These are phyloP conservation scores for Trypanosoma rangeli DNA, from an alignment of 208 protist genomes.

Conservation along the genomic window DNA sequence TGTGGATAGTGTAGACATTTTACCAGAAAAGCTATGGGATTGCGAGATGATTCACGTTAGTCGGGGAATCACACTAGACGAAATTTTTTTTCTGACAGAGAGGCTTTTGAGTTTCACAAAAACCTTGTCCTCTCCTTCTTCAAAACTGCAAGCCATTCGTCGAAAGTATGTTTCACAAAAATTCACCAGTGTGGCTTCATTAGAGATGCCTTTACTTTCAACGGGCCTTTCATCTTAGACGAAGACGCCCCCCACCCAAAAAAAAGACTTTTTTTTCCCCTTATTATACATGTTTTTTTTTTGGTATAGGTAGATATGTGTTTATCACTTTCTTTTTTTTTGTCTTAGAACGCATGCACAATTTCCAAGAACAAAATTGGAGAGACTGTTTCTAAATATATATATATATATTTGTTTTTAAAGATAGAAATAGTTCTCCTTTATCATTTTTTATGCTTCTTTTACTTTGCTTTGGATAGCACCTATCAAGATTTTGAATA, in stretches of 20 bases:
- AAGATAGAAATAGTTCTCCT: neutral
- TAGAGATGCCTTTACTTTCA: slow-evolving; percentile 52
- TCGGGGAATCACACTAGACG: slow-evolving; percentile 48
- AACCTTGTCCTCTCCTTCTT: slow-evolving; percentile 44
- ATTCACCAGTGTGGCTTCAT: slow-evolving; percentile 38
- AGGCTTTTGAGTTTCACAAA: slow-evolving; percentile 65
- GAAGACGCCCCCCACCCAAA: too few species aligned
- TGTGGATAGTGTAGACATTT: slow-evolving; percentile 16
- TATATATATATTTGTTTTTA: neutral
- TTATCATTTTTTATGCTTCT: slow-evolving; percentile 5
- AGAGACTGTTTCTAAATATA: too few species aligned
- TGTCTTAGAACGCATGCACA: neutral
- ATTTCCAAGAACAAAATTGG: neutral
- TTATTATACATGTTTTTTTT: too few species aligned
- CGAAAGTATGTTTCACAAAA: slow-evolving; percentile 63
- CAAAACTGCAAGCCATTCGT: slow-evolving; percentile 58
- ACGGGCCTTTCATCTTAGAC: slow-evolving; percentile 23
- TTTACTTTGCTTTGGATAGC: slow-evolving; percentile 1
- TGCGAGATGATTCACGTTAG: slow-evolving; percentile 34
- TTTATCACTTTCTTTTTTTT: slow-evolving; percentile 1
- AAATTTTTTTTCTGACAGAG: slow-evolving; percentile 37
- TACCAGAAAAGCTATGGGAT: slow-evolving; percentile 41
- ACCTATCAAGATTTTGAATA: neutral
- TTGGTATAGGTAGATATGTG: slow-evolving; percentile 11
- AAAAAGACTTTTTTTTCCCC: too few species aligned